Evolutionary conservation across 1,284 basidiomycete species (phyloP).

Genomic region (Trametes polyzona): DNA sequence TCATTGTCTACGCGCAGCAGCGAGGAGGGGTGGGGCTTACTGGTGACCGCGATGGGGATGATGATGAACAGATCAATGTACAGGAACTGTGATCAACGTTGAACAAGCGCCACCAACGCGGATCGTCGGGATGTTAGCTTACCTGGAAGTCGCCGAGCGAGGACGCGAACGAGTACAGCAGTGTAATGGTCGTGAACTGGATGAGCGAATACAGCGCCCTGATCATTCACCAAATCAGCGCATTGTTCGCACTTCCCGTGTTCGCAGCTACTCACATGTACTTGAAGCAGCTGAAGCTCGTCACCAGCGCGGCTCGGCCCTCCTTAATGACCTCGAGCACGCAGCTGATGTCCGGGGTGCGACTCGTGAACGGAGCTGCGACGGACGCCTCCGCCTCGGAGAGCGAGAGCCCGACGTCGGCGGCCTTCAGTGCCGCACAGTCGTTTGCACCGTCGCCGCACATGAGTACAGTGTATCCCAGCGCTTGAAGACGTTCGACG

Average conservation of each 20-base stretch:
- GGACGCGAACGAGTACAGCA: constrained; percentile 96
- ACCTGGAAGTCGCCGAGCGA: constrained; percentile 97
- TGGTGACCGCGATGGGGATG: constrained; percentile 94
- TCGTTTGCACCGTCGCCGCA: constrained; percentile 99
- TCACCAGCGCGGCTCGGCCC: constrained; percentile 93
- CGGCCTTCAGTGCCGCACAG: constrained; percentile 97
- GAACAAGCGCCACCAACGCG: background rate
- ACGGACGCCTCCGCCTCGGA: constrained; percentile 99
- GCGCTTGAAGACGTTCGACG: constrained; percentile 89
- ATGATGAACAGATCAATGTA: constrained; percentile 99
- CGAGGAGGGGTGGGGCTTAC: constrained; percentile 50
- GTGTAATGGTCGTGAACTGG: constrained; percentile 87
- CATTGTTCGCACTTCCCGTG: background rate
- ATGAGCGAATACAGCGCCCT: constrained; percentile 93
- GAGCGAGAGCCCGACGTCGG: constrained; percentile 95
- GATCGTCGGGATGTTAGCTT: constrained; percentile 4
- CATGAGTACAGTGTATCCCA: constrained; percentile 97
- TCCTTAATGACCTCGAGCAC: constrained; percentile 97
- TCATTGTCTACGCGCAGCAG: constrained; percentile 17
- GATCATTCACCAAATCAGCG: constrained; percentile 12
- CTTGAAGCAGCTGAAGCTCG: constrained; percentile 99
- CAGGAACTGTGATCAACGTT: constrained; percentile 67
- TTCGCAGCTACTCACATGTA: constrained; percentile 76
- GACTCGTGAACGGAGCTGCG: constrained; percentile 97
- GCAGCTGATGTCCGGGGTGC: constrained; percentile 93